Evolutionary conservation across 2,329 filamentous ascomycete genomes (phyloP), one percentile per base, ranked within the genome.

Genomic region (Emergomyces orientalis): DNA sequence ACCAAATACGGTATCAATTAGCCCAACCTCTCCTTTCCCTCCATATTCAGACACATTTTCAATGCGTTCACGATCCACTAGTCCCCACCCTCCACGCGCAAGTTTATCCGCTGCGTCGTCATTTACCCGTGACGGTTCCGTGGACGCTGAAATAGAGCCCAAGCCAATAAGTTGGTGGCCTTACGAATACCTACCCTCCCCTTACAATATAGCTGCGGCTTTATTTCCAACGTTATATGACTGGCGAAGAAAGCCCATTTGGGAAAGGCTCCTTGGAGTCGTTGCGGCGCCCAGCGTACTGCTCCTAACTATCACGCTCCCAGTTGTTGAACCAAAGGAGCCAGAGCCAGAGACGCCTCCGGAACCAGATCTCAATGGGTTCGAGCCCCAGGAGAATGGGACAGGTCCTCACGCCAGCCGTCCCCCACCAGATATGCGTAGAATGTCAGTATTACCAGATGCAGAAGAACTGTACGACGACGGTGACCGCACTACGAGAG

Each of bases 251-350:
- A 97, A 97, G 75, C 86, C 80, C n/a, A 75, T 88, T n/a, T 91
- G 87, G 86, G 92, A 93, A 69, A 91, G 89, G 71, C 77, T 91
- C 54, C 78, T 97, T 57, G 93, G 91, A 51, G 70, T 94, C 13
- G 82, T 95, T 45, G 92, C 92, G 8, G 87, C 91, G n/a, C 90
- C 92, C 0, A 95, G 89, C 69, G 91, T 99, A 45, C 90, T 99
- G 65, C 77, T 97, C 1, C 81, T 99, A 3, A 93, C 93, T 0
- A 86, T 94, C 56, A 99, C 94, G 0, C 76, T 99, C 4, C 94
- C 95, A 0, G 91, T 99, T 0, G 90, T 96, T 6, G 93, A 97
- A 69, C 84, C 84, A 0, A 81, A 84, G 25, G 80, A 76, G 43
- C 72, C 82, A 8, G 82, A 85, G 14, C 76, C 79, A 2, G 76